These are phyloP conservation scores for Claviceps sp. DNA, from an alignment of 2,329 filamentous ascomycete species.

Conservation along the genomic window DNA sequence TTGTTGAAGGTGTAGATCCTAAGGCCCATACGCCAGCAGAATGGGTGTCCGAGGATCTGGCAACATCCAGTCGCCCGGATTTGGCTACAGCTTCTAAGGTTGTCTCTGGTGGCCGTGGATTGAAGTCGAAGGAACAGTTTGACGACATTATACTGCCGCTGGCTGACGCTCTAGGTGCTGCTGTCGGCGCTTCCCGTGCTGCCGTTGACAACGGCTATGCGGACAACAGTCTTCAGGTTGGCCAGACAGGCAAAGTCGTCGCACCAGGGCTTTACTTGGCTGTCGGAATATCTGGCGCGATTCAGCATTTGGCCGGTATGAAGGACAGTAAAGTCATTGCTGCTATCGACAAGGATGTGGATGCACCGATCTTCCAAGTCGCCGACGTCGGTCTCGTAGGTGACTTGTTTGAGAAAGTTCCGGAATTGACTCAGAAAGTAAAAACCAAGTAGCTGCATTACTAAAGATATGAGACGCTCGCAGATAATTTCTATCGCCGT, in stretches of 20 bases:
- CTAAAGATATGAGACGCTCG: not conserved
- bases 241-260: conserved; percentile 97
- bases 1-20: conserved; percentile 75
- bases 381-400: conserved; percentile 92
- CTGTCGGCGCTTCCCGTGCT: conserved; percentile 85
- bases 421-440: conserved; percentile 90
- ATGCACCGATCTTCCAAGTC: conserved; percentile 96
- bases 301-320: conserved; percentile 97
- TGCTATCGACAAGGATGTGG: conserved; percentile 93
- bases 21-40: conserved; percentile 61
- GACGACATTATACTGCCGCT: conserved; percentile 84
- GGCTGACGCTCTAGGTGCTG: conserved; percentile 85
- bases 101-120: conserved; percentile 82
- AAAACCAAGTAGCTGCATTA: conserved; percentile 35
- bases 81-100: conserved; percentile 79
- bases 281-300: conserved; percentile 90
- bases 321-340: conserved; percentile 99
- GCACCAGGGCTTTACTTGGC: conserved; percentile 91
- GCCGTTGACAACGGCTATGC: conserved; percentile 96
- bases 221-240: conserved; percentile 95
- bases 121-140: conserved; percentile 98
- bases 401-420: conserved; percentile 90
- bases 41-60: conserved; percentile 88
- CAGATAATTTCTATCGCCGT: not conserved
- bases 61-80: conserved; percentile 88